A percentile compares a stretch with the other conserved stretches of the same genome.
phyloP scores from a whole-genome alignment of 352 stramenopile genomes.

The Globisporangium lucens region DNA sequence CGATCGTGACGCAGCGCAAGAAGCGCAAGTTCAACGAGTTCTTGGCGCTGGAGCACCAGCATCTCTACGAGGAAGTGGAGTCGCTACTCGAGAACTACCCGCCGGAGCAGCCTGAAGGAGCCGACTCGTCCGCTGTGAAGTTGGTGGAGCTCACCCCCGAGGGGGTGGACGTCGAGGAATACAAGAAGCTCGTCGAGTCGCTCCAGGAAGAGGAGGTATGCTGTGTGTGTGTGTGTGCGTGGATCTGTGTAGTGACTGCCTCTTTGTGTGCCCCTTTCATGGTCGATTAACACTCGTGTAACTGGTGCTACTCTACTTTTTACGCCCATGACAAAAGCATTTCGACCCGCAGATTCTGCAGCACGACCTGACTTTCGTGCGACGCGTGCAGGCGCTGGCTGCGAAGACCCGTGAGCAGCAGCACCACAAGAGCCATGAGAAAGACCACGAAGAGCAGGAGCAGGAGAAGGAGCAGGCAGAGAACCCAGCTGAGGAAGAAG shows the following conservation, averaged over 20 bases:
- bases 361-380: conserved; percentile 57
- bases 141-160: conserved; percentile 6
- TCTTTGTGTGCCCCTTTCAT: background rate
- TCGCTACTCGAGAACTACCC: conserved; percentile 48
- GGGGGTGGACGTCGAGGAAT: conserved; percentile 31
- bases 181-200: conserved; percentile 41
- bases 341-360: conserved; percentile 41
- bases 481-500: background rate
- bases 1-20: conserved; percentile 32
- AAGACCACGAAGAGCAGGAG: conserved; percentile 2
- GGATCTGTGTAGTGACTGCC: background rate
- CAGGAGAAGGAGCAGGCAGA: background rate
- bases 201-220: conserved; percentile 46
- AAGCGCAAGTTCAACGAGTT: conserved; percentile 53
- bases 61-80: conserved; percentile 68
- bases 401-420: conserved; percentile 40
- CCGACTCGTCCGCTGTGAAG: background rate
- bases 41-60: conserved; percentile 61
- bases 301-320: background rate
- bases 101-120: conserved; percentile 2
- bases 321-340: conserved; percentile 25
- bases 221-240: conserved; percentile 3
- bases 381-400: conserved; percentile 50
- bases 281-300: background rate
- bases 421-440: conserved; percentile 19